Evolutionary conservation across 257 asterid species (phyloP), one percentile per base, ranked within the genome.

Genomic region (Rehmannia glutinosa): DNA sequence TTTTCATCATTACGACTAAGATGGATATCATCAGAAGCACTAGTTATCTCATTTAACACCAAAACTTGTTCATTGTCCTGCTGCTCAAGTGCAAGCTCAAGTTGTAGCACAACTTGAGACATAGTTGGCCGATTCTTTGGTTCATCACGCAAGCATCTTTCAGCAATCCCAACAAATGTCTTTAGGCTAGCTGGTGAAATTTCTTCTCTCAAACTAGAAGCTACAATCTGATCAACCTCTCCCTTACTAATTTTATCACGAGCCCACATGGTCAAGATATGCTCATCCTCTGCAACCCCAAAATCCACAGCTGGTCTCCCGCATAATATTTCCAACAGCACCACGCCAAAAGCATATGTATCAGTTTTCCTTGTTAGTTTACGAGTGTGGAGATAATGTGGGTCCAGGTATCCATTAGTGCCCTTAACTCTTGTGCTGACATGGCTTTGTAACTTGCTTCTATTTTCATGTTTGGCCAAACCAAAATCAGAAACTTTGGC

Each of bases 341-440:
- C 81, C 38, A 77, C 85, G 35, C 87, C 87, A 50, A 82, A 79
- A 27, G 85, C 79, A 62, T 82, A 84, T n/a, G n/a, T n/a, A n/a
- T n/a, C n/a, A n/a, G n/a, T n/a, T n/a, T n/a, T n/a, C n/a, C n/a
- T n/a, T n/a, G n/a, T n/a, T n/a, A n/a, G n/a, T n/a, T n/a, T n/a
- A 3, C 51, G 35, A 1, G 89, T 78, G 45, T 30, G 61, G 51
- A 39, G 36, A 56, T 83, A 83, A 47, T 72, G 57, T 0, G 84
- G 86, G 69, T 81, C 86, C 3, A 83, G 33, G 81, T 84, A 84
- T 2, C 89, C 83, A 35, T 64, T 64, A 3, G 89, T 84, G 15
- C 86, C 89, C 19, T 78, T 80, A 9, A 78, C 77, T 16, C 68
- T 62, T 39, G 80, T 73, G n/a, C n/a, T 69, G 9, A 73, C 64